phyloP scores from a whole-genome alignment of 257 asterid species.

The Gentiana dahurica region DNA sequence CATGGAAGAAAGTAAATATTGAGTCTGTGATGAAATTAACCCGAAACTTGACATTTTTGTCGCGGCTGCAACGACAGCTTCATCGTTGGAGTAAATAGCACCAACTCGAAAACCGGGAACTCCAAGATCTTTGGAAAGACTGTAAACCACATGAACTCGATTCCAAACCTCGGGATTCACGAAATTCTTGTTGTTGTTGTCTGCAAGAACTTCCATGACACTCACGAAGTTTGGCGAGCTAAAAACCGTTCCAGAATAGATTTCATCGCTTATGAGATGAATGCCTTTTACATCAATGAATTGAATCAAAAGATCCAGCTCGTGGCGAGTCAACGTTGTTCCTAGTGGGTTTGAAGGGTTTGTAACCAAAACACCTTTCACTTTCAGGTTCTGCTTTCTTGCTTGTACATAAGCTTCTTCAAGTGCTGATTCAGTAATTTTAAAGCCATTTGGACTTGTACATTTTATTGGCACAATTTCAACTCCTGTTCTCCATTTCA shows the following conservation, averaged over 20 bases:
- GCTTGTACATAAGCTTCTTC: constrained; percentile 55
- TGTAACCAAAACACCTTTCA: constrained; percentile 69
- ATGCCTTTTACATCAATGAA: constrained; percentile 48
- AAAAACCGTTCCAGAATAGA: constrained; percentile 73
- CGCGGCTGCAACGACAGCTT: constrained; percentile 55
- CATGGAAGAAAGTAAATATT: constrained; percentile 54
- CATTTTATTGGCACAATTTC: constrained; percentile 78
- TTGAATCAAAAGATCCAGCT: constrained; percentile 40
- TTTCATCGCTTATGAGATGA: constrained; percentile 80
- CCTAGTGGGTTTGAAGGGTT: constrained; percentile 87
- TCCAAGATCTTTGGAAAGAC: constrained; percentile 85
- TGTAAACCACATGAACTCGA: constrained; percentile 70
- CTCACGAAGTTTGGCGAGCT: constrained; percentile 46
- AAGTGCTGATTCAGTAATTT: constrained; percentile 56
- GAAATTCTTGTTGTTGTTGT: constrained; percentile 29
- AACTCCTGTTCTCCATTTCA: constrained; percentile 79
- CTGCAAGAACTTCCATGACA: constrained; percentile 47
- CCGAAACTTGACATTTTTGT: constrained; percentile 92
- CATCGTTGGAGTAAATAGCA: constrained; percentile 55
- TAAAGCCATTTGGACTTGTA: constrained; percentile 47
- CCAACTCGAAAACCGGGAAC: constrained; percentile 91
- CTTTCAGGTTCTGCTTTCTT: constrained; percentile 45
- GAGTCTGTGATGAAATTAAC: constrained; percentile 71
- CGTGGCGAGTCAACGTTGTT: constrained; percentile 38
- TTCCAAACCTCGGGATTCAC: constrained; percentile 24